These are phyloP conservation scores for Uronychia setigera DNA, from an alignment of 73 alveolate genomes.

Conservation along the genomic window DNA sequence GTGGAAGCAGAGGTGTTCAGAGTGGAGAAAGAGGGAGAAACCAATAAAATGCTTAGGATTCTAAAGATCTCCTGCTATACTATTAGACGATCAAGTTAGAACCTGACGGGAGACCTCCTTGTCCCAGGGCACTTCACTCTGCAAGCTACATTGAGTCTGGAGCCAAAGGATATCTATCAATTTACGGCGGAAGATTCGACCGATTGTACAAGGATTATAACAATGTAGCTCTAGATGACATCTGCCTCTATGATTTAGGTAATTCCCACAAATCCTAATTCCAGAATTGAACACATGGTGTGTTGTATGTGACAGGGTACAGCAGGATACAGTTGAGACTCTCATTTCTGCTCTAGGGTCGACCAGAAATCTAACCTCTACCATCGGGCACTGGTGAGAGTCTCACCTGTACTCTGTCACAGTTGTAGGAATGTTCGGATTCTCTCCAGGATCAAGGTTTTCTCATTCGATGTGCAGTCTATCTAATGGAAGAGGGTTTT, in stretches of 20 bases:
- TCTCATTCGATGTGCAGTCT: neutral
- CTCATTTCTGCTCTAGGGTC: no score
- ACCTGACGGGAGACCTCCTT: slow-evolving; percentile 29
- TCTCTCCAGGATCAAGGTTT: neutral
- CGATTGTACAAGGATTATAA: slow-evolving; percentile 4
- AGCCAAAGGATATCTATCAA: neutral
- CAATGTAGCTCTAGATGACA: slow-evolving; percentile 27
- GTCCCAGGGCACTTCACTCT: slow-evolving; percentile 20
- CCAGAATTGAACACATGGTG: neutral
- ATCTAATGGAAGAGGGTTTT: neutral
- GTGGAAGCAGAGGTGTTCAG: neutral
- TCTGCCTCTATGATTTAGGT: slow-evolving; percentile 16
- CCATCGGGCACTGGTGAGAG: no score
- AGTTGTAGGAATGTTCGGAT: neutral
- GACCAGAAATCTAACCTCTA: no score
- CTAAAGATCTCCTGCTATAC: neutral
- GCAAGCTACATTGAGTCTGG: slow-evolving; percentile 8
- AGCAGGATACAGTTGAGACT: no score
- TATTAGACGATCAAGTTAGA: slow-evolving; percentile 1
- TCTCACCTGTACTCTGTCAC: no score
- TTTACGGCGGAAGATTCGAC: slow-evolving; percentile 33
- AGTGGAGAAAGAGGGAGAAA: no score
- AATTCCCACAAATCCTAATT: neutral
- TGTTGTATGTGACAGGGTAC: no score
- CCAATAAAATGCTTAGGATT: no score